phyloP scores from a whole-genome alignment of 2,329 filamentous ascomycete species.

The Colletotrichum falcatum region DNA sequence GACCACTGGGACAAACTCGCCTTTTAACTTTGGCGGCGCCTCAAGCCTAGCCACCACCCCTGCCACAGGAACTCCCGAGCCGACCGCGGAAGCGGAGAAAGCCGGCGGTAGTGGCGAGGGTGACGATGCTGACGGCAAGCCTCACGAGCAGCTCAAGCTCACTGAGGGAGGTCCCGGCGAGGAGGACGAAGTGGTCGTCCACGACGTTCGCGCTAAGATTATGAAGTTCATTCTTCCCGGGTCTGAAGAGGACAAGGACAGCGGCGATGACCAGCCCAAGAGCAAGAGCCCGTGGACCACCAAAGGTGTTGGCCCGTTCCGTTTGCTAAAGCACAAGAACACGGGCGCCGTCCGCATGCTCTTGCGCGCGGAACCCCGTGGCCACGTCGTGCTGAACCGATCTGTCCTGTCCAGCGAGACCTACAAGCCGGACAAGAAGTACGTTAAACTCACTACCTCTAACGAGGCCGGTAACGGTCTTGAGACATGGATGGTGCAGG shows the following conservation, averaged over 20 bases:
- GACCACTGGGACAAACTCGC: slow-evolving; percentile 63
- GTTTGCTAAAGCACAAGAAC: slow-evolving; percentile 79
- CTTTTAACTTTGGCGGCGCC: slow-evolving; percentile 67
- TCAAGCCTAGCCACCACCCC: slow-evolving; percentile 72
- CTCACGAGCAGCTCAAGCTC: slow-evolving; percentile 78
- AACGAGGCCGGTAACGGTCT: slow-evolving; percentile 69
- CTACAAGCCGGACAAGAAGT: slow-evolving; percentile 73
- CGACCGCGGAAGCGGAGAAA: slow-evolving; percentile 56
- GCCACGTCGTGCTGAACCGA: slow-evolving; percentile 80
- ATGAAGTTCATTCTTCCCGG: slow-evolving; percentile 67
- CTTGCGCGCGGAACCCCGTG: slow-evolving; percentile 79
- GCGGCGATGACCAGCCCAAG: slow-evolving; percentile 55
- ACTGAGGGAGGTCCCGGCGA: slow-evolving; percentile 75
- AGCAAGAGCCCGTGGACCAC: slow-evolving; percentile 73
- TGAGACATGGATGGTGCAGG: slow-evolving; percentile 78
- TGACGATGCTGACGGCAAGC: slow-evolving; percentile 67
- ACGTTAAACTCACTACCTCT: slow-evolving; percentile 68
- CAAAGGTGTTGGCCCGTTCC: slow-evolving; percentile 78
- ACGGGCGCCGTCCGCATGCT: slow-evolving; percentile 76
- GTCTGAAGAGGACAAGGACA: slow-evolving; percentile 59
- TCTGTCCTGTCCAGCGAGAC: slow-evolving; percentile 69
- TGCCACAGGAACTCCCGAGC: slow-evolving; percentile 69
- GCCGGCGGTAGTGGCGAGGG: slow-evolving; percentile 35
- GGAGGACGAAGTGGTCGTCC: slow-evolving; percentile 76
- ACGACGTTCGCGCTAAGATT: slow-evolving; percentile 79